Percentiles rank a stretch among this genome's conserved stretches.
Evolutionary conservation across 2,329 filamentous ascomycete species (phyloP).

Genomic region (Microdochium nivale): DNA sequence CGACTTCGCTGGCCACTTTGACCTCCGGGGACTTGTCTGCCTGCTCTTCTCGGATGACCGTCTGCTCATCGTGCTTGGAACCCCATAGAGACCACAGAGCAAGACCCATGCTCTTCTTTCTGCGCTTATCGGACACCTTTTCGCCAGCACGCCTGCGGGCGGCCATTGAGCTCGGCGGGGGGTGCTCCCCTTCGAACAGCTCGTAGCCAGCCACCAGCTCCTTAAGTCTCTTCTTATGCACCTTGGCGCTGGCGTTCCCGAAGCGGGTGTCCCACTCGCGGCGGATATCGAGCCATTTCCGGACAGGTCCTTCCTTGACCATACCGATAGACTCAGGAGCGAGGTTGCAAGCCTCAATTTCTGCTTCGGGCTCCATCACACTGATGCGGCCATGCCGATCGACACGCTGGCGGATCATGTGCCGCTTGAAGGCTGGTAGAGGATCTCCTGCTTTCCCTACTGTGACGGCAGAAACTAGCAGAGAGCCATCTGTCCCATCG

Average conservation of each 20-base stretch:
- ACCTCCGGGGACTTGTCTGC: slow-evolving; percentile 29
- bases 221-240: slow-evolving; percentile 65
- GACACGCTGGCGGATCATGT: slow-evolving; percentile 90
- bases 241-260: slow-evolving; percentile 55
- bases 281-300: slow-evolving; percentile 75
- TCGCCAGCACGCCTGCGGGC: slow-evolving; percentile 50
- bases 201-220: slow-evolving; percentile 67
- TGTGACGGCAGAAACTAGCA: slow-evolving; percentile 12
- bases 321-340: slow-evolving; percentile 61
- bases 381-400: slow-evolving; percentile 69
- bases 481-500: slow-evolving; percentile 7
- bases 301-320: slow-evolving; percentile 70
- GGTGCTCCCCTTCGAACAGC: slow-evolving; percentile 62
- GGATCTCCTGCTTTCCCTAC: slow-evolving; percentile 84
- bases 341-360: slow-evolving; percentile 59
- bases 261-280: slow-evolving; percentile 66
- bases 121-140: slow-evolving; percentile 42
- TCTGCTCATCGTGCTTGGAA: slow-evolving; percentile 76
- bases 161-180: slow-evolving; percentile 77
- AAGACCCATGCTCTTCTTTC: slow-evolving; percentile 64
- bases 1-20: slow-evolving; percentile 25
- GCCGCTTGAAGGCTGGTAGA: slow-evolving; percentile 66
- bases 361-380: slow-evolving; percentile 52
- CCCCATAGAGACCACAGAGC: slow-evolving; percentile 83
- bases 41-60: slow-evolving; percentile 51